Evolutionary conservation across 768 basidiomycete species (phyloP), one percentile per base, ranked within the genome.

Genomic region (Tylopilus plumbeoviolaceoides): DNA sequence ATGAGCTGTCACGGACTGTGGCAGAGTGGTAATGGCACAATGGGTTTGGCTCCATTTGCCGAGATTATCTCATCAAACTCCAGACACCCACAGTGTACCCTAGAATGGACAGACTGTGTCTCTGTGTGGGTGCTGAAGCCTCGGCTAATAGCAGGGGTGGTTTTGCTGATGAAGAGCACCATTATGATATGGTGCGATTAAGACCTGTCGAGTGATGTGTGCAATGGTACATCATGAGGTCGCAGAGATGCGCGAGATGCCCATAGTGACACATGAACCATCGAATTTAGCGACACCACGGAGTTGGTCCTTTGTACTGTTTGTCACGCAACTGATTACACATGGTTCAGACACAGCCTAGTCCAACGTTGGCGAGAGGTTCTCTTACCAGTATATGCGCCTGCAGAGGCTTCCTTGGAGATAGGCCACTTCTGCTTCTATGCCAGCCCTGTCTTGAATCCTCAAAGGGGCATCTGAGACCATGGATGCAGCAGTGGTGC

Each of bases 191-290:
- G 23, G 95, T 89, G 44, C 97, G 87, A 72, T 99, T 99, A 72
- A 99, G 98, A 70, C 97, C 97, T 99, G 97, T 36, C 97, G 93
- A 48, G 97, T 99, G 72, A 99, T 99, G 5, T 3, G 80, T 68
- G 25, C 97, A 97, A 40, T 92, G 89, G 64, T 95, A 91, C 14
- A 95, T 98, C 97, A 99, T 99, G 50, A 98, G 76, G 70, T 99
- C 95, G 71, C 93, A 95, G 25, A 99, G 82, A n/a, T 98, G 77
- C 2, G 93, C 91, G 45, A 98, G 79, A 72, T 99, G 97, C 50
- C 97, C 85, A 72, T 95, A 98, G 73, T 99, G 78, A 99, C 97
- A 64, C 97, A 97, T n/a, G 97, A 98, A 78, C 95, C 95, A 65
- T 98, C 97, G 75, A 98, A 98, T 72, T 98, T 95, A 72, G 98